A percentile compares a stretch with the other conserved stretches of the same genome.
Conservation (phyloP, 2,329 filamentous ascomycete genomes). For the Fusarium compactum region DNA sequence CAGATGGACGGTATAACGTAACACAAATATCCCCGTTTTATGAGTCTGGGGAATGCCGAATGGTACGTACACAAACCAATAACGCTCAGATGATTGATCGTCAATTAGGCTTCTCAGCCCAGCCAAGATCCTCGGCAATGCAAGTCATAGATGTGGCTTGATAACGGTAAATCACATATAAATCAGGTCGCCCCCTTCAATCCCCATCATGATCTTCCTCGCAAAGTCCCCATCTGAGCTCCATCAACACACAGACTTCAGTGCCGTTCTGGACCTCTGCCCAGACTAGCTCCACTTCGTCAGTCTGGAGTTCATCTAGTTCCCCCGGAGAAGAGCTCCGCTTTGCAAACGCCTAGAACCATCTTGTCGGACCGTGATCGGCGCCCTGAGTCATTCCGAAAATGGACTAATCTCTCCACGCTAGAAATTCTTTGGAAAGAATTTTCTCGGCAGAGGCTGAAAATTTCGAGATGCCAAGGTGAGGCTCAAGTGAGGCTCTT, state of each 20-base stretch:
- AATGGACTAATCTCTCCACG: not conserved
- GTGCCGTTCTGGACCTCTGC: not conserved
- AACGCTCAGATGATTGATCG: not conserved
- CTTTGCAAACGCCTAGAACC: slow-evolving; percentile 2
- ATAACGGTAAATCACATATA: not conserved
- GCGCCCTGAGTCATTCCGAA: slow-evolving; percentile 14
- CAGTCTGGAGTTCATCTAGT: slow-evolving; percentile 20
- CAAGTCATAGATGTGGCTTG: not conserved
- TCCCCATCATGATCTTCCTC: not conserved
- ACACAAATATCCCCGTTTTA: fast-evolving
- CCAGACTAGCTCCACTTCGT: not conserved
- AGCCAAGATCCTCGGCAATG: not conserved
- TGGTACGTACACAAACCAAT: not conserved
- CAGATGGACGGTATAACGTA: not conserved
- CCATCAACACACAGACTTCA: not conserved
- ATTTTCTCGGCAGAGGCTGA: slow-evolving; percentile 20
- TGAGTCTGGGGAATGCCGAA: fast-evolving
- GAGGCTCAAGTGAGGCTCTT: slow-evolving; percentile 19
- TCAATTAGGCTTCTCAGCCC: not conserved
- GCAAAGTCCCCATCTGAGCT: not conserved
- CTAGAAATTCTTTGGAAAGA: slow-evolving; percentile 33
- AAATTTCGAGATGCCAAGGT: not conserved
- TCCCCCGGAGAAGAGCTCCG: slow-evolving; percentile 15
- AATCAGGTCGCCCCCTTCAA: not conserved
- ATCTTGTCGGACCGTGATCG: slow-evolving; percentile 26